Evolutionary conservation across 202 grass and related monocot genomes (phyloP), one percentile per base, ranked within the genome.

Genomic region (Panicum hallii): DNA sequence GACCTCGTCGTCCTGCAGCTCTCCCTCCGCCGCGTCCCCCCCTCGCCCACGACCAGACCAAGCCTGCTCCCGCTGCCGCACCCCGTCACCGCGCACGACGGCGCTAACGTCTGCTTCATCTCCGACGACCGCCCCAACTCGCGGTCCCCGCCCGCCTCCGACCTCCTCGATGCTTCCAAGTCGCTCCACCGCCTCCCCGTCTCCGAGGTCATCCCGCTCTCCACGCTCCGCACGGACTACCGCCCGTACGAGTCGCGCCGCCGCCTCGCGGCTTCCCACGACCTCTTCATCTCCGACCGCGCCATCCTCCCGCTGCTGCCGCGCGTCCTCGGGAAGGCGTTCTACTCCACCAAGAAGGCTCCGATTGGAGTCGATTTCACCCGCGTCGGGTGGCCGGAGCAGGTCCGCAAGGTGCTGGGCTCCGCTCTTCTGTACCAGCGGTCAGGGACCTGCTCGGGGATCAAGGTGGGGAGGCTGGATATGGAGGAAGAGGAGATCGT

Each of bases 311-410:
- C 91, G 19, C 84, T 96, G 78, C 87, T 99, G 62, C 93, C 96
- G 7, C 90, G 92, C 22, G 84, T 99, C 66, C 88, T 99, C 41
- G 96, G 93, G 0, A 95, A 99, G 79, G 7, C 75, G 36, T 99
- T 99, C 84, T 99, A 95, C 79, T 72, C 67, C 81, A 95, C 92
- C 75, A 99, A 95, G 93, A 99, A 99, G 90, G 87, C 79, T 46
- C 93, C 93, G 7, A 23, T 95, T 9, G 83, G 89, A 0, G 67
- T 99, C 42, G 86, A 96, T 65, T 91, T 99, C 79, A 83, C 90
- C 23, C 92, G 93, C 3, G 43, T 74, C 1, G 90, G 93, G 5
- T 99, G 93, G 97, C 91, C 89, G 26, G 82, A 89, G 23, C 91
- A 96, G 90, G 62, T 96, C 40, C 90, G 89, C 55, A 90, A 85